Evolutionary conservation across 768 basidiomycete genomes (phyloP).

Genomic region (Suillus spraguei): DNA sequence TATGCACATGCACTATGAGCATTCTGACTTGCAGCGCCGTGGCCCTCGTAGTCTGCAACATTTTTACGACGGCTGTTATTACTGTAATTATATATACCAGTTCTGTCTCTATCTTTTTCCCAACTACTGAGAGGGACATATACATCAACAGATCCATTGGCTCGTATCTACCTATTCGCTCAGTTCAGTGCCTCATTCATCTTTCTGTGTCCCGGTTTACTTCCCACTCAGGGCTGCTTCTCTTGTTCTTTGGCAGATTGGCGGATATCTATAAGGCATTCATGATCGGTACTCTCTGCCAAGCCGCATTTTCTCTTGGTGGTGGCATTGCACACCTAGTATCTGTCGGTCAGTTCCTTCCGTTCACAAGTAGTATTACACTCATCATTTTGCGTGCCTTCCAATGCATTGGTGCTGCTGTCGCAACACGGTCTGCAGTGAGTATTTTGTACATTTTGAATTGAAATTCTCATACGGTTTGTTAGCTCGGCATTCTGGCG

Average conservation of each 20-base stretch:
- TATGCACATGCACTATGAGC: too few species aligned
- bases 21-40: too few species aligned
- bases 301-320: slow-evolving; percentile 60
- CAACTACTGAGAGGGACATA: slow-evolving; percentile 52
- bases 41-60: neutral
- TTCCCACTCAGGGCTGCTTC: slow-evolving; percentile 62
- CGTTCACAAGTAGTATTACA: slow-evolving; percentile 49
- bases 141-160: slow-evolving; percentile 64
- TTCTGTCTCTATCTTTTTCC: slow-evolving; percentile 51
- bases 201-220: neutral
- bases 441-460: slow-evolving; percentile 17
- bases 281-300: slow-evolving; percentile 56
- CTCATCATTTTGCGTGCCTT: slow-evolving; percentile 75
- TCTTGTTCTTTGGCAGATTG: slow-evolving; percentile 73
- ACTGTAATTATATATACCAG: slow-evolving; percentile 37
- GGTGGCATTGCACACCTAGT: slow-evolving; percentile 53
- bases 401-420: slow-evolving; percentile 79
- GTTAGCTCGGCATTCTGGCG: slow-evolving; percentile 79
- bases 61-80: neutral
- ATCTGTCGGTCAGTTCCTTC: neutral
- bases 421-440: slow-evolving; percentile 73
- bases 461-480: slow-evolving; percentile 8
- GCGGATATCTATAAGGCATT: slow-evolving; percentile 78
- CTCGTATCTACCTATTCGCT: slow-evolving; percentile 66
- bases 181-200: slow-evolving; percentile 52